Percentiles rank a stretch among this genome's conserved stretches.
phyloP scores from a whole-genome alignment of 176 grass and related monocot species.

The Typha latifolia region DNA sequence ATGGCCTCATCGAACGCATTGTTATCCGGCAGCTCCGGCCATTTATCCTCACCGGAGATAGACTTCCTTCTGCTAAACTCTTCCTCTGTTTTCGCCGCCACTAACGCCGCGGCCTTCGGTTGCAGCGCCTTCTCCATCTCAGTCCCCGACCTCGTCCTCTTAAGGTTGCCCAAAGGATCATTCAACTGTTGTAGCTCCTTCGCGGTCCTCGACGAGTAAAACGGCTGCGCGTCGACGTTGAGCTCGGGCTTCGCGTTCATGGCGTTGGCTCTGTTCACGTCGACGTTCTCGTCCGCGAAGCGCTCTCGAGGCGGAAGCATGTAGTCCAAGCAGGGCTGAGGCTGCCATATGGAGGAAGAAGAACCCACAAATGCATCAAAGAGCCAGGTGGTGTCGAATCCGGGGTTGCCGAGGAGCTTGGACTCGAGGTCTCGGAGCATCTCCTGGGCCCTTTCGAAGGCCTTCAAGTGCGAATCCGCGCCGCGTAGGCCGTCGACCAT shows the following conservation, averaged over 20 bases:
- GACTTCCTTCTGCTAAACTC: slow-evolving; percentile 39
- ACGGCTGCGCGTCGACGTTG: slow-evolving; percentile 70
- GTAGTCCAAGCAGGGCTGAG: slow-evolving; percentile 74
- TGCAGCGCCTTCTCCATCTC: slow-evolving; percentile 33
- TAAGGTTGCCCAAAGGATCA: slow-evolving; percentile 57
- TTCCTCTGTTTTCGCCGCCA: slow-evolving; percentile 6
- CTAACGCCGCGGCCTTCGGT: not conserved
- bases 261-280: not conserved
- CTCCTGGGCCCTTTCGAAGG: slow-evolving; percentile 81
- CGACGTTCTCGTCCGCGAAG: slow-evolving; percentile 59
- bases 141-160: slow-evolving; percentile 66
- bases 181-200: slow-evolving; percentile 28
- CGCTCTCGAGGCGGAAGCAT: slow-evolving; percentile 25
- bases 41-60: slow-evolving; percentile 50
- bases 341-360: slow-evolving; percentile 89
- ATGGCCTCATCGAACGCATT: slow-evolving; percentile 74
- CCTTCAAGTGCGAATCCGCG: slow-evolving; percentile 88
- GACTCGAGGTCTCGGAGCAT: slow-evolving; percentile 87
- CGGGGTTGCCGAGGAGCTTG: slow-evolving; percentile 40
- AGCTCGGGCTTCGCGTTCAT: slow-evolving; percentile 5
- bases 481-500: slow-evolving; percentile 64
- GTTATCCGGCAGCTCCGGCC: slow-evolving; percentile 81
- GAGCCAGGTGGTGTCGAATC: slow-evolving; percentile 51
- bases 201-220: slow-evolving; percentile 46
- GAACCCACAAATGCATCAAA: slow-evolving; percentile 64